A percentile compares a stretch with the other conserved stretches of the same genome.
These are phyloP conservation scores for Chrysophaeum taylorii DNA, from an alignment of 352 stramenopile genomes.

Conservation along the genomic window DNA sequence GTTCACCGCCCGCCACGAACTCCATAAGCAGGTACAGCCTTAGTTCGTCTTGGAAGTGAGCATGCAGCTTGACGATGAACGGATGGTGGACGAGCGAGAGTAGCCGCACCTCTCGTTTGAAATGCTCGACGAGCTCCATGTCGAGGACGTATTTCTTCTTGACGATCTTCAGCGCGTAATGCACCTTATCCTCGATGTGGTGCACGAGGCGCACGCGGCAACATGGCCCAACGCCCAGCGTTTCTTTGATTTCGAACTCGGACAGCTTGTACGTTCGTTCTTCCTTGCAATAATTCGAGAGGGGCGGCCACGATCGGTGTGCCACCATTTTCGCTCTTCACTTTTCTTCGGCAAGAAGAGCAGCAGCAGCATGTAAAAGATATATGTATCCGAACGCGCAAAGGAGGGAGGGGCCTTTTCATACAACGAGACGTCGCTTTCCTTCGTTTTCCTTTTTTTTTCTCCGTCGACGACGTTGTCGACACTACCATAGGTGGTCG, in stretches of 20 bases:
- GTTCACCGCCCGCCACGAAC: slow-evolving; percentile 76
- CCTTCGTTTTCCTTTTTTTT: no score
- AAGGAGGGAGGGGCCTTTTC: no score
- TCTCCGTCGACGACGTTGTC: no score
- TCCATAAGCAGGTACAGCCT: slow-evolving; percentile 76
- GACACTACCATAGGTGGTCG: no score
- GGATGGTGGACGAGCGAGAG: slow-evolving; percentile 67
- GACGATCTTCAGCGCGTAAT: slow-evolving; percentile 75
- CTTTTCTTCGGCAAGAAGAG: no score
- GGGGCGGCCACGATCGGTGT: no score
- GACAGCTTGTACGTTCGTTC: neutral
- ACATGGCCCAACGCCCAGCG: slow-evolving; percentile 67
- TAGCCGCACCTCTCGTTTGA: slow-evolving; percentile 78
- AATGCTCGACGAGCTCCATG: slow-evolving; percentile 71
- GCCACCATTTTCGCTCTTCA: no score
- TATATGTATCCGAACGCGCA: no score
- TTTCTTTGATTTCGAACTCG: slow-evolving; percentile 15
- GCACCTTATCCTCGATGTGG: slow-evolving; percentile 45
- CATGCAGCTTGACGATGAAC: slow-evolving; percentile 70
- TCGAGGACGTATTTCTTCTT: slow-evolving; percentile 77
- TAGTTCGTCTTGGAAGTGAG: slow-evolving; percentile 74
- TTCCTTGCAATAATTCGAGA: no score
- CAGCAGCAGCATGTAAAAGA: no score
- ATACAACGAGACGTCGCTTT: no score
- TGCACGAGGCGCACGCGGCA: slow-evolving; percentile 67